These are phyloP conservation scores for Cladophialophora bantiana DNA, from an alignment of 2,329 filamentous ascomycete genomes.

Conservation along the genomic window DNA sequence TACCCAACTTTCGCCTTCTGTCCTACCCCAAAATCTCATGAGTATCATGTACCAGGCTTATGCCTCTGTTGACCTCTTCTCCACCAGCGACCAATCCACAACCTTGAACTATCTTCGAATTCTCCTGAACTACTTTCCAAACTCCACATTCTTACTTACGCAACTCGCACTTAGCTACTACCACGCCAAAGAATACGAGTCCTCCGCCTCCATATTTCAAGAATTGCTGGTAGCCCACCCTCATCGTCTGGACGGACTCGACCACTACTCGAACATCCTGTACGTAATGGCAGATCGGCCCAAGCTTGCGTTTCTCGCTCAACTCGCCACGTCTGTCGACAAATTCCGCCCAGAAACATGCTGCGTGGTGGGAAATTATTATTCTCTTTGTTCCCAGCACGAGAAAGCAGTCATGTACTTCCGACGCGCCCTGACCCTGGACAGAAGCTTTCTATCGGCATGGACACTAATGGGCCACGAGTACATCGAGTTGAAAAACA, in stretches of 20 bases:
- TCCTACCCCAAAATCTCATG: constrained; percentile 85
- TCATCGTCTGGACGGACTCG: constrained; percentile 82
- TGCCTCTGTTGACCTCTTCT: constrained; percentile 87
- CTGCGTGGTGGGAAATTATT: constrained; percentile 97
- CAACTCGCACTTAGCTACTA: constrained; percentile 88
- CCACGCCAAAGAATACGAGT: constrained; percentile 80
- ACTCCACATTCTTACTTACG: constrained; percentile 86
- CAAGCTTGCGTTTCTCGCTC: constrained; percentile 89
- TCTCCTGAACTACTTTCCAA: constrained; percentile 83
- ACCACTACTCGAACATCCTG: constrained; percentile 96
- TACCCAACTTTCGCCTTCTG: constrained; percentile 45
- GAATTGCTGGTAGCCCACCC: constrained; percentile 73
- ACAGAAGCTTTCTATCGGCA: constrained; percentile 87
- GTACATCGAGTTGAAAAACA: constrained; percentile 98
- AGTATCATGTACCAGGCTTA: constrained; percentile 93
- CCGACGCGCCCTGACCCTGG: constrained; percentile 85
- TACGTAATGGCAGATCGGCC: constrained; percentile 89
- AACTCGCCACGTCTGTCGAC: constrained; percentile 88
- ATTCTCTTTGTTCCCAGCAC: constrained; percentile 90
- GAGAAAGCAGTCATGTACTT: constrained; percentile 99
- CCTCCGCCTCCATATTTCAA: constrained; percentile 67
- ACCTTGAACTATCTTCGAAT: constrained; percentile 53
- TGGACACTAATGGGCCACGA: constrained; percentile 99
- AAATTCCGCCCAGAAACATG: constrained; percentile 97
- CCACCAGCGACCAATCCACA: constrained; percentile 63